A percentile compares a stretch with the other conserved stretches of the same genome.
These are phyloP conservation scores for Mucor circinelloides DNA, from an alignment of 371 early-diverging fungal species.

Conservation along the genomic window DNA sequence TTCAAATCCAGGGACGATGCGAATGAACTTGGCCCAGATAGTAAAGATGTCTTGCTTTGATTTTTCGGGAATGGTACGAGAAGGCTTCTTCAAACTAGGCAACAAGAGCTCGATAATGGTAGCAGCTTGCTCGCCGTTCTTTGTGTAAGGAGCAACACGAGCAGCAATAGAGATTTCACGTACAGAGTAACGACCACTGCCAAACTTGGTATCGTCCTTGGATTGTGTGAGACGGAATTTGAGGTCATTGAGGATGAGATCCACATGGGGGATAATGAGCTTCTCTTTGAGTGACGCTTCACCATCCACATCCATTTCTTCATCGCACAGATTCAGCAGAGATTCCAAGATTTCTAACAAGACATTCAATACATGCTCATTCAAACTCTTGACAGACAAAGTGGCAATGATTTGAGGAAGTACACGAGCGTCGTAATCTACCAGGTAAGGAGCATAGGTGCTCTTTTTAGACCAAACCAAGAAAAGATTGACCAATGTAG, in stretches of 20 bases:
- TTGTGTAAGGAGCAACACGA: conserved; percentile 73
- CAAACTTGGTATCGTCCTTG: conserved; percentile 53
- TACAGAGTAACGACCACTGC: conserved; percentile 60
- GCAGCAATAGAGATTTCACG: conserved; percentile 84
- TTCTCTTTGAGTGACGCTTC: conserved; percentile 43
- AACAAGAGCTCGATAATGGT: conserved; percentile 78
- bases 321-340: conserved; percentile 58
- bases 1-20: conserved; percentile 57
- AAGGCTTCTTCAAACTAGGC: conserved; percentile 78
- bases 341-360: conserved; percentile 81
- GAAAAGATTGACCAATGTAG: conserved; percentile 78
- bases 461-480: conserved; percentile 72
- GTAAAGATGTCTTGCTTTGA: conserved; percentile 84
- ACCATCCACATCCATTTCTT: conserved; percentile 47
- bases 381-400: conserved; percentile 77
- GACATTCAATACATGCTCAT: conserved; percentile 64
- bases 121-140: conserved; percentile 65
- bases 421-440: conserved; percentile 61
- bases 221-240: conserved; percentile 58
- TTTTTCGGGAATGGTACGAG: conserved; percentile 72
- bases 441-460: conserved; percentile 67
- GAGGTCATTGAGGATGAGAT: conserved; percentile 64
- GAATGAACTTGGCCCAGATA: conserved; percentile 74
- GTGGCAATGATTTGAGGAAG: conserved; percentile 71
- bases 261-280: conserved; percentile 66